A percentile compares a stretch with the other conserved stretches of the same genome.
These are phyloP conservation scores for Fusarium keratoplasticum DNA, from an alignment of 2,329 filamentous ascomycete genomes.

Conservation along the genomic window DNA sequence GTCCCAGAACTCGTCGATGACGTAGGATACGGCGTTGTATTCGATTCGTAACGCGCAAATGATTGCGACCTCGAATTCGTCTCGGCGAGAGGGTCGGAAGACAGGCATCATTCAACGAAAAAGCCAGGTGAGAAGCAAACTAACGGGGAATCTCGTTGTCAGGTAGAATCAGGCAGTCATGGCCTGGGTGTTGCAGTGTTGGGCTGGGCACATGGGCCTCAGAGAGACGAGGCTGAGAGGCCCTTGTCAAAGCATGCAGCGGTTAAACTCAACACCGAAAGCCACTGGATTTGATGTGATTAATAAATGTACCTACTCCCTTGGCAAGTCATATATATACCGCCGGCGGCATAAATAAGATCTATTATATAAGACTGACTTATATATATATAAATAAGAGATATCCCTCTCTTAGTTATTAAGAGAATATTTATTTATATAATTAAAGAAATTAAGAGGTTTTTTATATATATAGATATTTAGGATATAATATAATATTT, in stretches of 20 bases:
- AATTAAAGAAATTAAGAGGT: no score
- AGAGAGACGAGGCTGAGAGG: not conserved
- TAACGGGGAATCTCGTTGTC: not conserved
- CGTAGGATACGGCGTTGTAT: constrained; percentile 35
- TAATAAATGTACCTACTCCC: not conserved
- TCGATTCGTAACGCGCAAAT: constrained; percentile 46
- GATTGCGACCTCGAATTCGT: not conserved
- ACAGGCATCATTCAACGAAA: not conserved
- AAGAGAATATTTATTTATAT: no score
- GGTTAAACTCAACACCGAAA: not conserved
- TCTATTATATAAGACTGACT: no score
- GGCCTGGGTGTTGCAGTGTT: not conserved
- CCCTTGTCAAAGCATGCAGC: not conserved
- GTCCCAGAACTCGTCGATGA: constrained; percentile 39
- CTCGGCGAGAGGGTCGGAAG: not conserved
- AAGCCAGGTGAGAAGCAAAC: not conserved
- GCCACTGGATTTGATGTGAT: not conserved
- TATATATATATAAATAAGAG: no score
- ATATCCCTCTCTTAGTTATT: no score
- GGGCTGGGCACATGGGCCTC: not conserved
- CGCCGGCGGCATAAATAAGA: no score
- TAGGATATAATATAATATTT: no score
- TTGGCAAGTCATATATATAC: no score
- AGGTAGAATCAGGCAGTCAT: not conserved
- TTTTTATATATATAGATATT: no score